These are phyloP conservation scores for Cucumis sativus DNA, from an alignment of 306 rosid species.

Conservation along the genomic window DNA sequence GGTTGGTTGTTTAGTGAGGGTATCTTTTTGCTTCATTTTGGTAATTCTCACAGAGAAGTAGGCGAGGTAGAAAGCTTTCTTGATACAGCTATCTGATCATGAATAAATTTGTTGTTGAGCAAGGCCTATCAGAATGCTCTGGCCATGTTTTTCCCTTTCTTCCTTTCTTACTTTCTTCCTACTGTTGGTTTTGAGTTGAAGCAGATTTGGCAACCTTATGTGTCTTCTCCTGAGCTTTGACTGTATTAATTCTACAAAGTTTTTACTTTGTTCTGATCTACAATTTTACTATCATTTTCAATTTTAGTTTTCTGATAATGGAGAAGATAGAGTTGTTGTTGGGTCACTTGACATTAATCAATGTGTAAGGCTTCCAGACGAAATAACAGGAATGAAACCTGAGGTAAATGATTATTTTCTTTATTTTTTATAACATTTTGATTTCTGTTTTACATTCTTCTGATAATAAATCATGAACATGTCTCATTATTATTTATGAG, in stretches of 20 bases:
- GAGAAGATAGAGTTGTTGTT: constrained; percentile 67
- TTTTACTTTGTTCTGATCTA: neutral
- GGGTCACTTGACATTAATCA: constrained; percentile 78
- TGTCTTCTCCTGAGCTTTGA: neutral
- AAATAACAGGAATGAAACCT: constrained; percentile 64
- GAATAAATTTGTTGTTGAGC: no score
- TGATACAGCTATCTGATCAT: no score
- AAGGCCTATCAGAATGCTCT: neutral
- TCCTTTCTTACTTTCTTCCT: neutral
- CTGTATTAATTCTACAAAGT: neutral
- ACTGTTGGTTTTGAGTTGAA: neutral
- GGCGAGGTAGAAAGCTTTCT: no score
- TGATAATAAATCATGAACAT: neutral
- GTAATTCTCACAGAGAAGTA: no score
- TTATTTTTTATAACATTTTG: neutral
- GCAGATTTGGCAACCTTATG: neutral
- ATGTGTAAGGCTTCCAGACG: constrained; percentile 81
- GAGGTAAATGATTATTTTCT: constrained; percentile 35
- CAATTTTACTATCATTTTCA: neutral
- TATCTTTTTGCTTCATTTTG: no score
- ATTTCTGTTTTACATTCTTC: neutral
- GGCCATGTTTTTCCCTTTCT: neutral
- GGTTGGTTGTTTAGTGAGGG: no score
- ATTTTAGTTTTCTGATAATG: constrained; percentile 46
- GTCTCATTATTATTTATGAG: neutral